Evolutionary conservation across 495 filamentous ascomycete genomes (phyloP).

Genomic region (Pyronema omphalodes): DNA sequence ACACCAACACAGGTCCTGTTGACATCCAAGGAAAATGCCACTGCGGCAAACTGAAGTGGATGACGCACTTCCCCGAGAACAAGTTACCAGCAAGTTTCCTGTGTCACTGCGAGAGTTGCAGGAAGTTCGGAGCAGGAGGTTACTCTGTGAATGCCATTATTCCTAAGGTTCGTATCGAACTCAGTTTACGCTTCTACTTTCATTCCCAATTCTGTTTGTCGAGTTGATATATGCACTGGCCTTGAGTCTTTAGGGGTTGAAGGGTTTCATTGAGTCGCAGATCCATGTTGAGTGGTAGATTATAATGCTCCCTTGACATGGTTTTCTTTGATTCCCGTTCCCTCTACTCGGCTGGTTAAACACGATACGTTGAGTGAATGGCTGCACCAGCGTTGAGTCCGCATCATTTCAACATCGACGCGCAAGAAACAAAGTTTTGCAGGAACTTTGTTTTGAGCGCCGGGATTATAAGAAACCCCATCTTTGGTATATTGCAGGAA

Average conservation of each 20-base stretch:
- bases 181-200: neutral
- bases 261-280: too few relatives aligned
- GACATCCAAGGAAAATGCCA: conserved; percentile 10
- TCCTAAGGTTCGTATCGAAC: conserved; percentile 6
- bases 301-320: too few relatives aligned
- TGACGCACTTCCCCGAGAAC: neutral
- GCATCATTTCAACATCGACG: too few relatives aligned
- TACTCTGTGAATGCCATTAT: conserved; percentile 17
- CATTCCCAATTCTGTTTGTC: neutral
- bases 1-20: neutral
- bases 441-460: too few relatives aligned
- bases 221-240: too few relatives aligned
- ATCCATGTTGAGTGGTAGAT: too few relatives aligned
- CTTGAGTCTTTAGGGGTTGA: too few relatives aligned
- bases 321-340: neutral
- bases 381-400: too few relatives aligned
- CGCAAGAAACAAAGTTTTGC: too few relatives aligned
- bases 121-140: conserved; percentile 13
- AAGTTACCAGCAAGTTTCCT: conserved; percentile 7
- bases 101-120: conserved; percentile 17
- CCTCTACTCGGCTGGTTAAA: neutral
- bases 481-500: too few relatives aligned
- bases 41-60: conserved; percentile 18
- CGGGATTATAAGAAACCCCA: too few relatives aligned
- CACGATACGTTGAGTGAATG: neutral